phyloP scores from a whole-genome alignment of 2,329 filamentous ascomycete species.

The Microdochium trichocladiopsis region DNA sequence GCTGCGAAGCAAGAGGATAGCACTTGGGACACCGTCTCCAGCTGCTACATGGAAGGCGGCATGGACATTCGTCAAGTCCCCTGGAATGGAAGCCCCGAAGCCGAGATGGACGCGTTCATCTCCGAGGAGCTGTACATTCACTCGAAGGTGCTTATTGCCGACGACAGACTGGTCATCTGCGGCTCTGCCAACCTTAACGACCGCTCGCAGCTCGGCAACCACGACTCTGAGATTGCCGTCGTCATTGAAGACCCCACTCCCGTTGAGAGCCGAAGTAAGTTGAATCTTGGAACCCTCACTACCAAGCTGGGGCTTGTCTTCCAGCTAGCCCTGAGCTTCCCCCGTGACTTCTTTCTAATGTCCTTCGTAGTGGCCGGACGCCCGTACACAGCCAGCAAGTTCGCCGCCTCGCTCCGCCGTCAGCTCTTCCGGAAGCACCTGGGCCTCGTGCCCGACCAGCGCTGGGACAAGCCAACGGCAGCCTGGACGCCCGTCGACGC shows the following conservation, averaged over 20 bases:
- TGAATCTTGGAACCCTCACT: too few species aligned
- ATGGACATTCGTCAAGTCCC: slow-evolving; percentile 55
- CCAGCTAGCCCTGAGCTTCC: too few species aligned
- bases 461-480: slow-evolving; percentile 55
- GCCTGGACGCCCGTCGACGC: slow-evolving; percentile 73
- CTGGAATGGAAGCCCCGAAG: slow-evolving; percentile 47
- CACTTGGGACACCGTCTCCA: slow-evolving; percentile 69
- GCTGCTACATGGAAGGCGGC: slow-evolving; percentile 78
- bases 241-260: slow-evolving; percentile 72
- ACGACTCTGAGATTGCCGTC: slow-evolving; percentile 87
- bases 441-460: slow-evolving; percentile 71
- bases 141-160: slow-evolving; percentile 70
- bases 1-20: slow-evolving; percentile 45
- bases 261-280: slow-evolving; percentile 45
- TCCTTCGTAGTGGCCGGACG: slow-evolving; percentile 58
- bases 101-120: slow-evolving; percentile 54
- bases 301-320: too few species aligned
- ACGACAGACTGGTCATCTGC: slow-evolving; percentile 76
- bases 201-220: slow-evolving; percentile 70
- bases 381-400: slow-evolving; percentile 64
- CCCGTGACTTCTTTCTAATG: not conserved
- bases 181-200: slow-evolving; percentile 58
- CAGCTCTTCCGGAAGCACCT: slow-evolving; percentile 90
- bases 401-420: slow-evolving; percentile 74
- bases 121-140: slow-evolving; percentile 57